Base-by-base conservation (phyloP, 352 stramenopile species). In the Pythium utonaiense region DNA sequence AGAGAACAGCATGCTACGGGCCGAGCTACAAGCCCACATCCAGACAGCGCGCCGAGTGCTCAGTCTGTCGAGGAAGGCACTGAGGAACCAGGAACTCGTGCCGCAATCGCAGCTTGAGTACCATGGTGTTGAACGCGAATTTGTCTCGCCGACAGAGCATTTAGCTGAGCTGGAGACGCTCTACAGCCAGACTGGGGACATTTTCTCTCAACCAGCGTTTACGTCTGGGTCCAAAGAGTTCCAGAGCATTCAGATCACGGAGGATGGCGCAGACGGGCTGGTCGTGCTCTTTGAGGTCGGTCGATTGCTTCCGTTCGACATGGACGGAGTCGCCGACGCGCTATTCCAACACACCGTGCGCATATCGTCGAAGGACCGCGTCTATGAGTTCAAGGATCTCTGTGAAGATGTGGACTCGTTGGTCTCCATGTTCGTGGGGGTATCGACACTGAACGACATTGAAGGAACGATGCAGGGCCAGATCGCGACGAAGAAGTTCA, bases 401-500 rank as follows among this genome's bases (percentile, higher is more conserved):
- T 12, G 14, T 12, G n/a, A 12, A 45, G 9, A 44, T n/a, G n/a
- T 14, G 13, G 38, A 45, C 38, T 53, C 53, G 27, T n/a, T 53
- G 28, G 53, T 60, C 17, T 60, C 53, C 9, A 27, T 45, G 4
- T 60, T 60, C 22, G n/a, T 24, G 2, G 41, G n/a, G 7, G 6
- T 47, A 13, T 12, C 53, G 28, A 21, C 28, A 24, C 1, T 21
- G 1, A 45, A 6, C 28, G 36, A 33, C 10, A n/a, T 31, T 36
- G 41, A 53, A 47, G 27, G 38, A 27, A 41, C 14, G 38, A 53
- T 60, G 53, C 53, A 60, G 24, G 53, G 53, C 19, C 53, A 60
- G 53, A 53, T 60, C 12, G 53, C 53, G 17, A 53, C 53, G 28
- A 45, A 22, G 10, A 45, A 22, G 38, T 45, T 24, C 17, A 9